Evolutionary conservation across 2,329 filamentous ascomycete species (phyloP), one percentile per base, ranked within the genome.

Genomic region (Graphilbum fragrans): DNA sequence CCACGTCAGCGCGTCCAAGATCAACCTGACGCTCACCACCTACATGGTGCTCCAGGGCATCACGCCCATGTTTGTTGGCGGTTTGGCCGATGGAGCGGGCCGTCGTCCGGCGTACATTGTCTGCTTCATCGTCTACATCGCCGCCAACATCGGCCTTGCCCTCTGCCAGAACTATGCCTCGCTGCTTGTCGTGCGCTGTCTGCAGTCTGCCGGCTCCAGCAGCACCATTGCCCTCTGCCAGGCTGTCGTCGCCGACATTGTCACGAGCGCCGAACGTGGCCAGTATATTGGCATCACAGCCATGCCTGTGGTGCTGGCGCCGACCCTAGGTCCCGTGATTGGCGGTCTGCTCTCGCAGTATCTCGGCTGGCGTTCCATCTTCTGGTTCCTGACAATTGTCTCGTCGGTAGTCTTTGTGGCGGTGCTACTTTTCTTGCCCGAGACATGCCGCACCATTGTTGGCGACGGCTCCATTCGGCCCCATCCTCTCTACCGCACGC

Each of bases 211-310:
- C 1, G 75, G 77, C 0, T 74, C 68, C 29, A 73, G 69, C 45
- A 72, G 70, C 3, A 80, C 77, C 0, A 62, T 81, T 10, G 69
- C 78, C 0, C 59, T 84, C 4, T 61, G 60, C 35, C 58, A 55
- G 27, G 79, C 70, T 0, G 70, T 83, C 0, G 68, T 83, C 2
- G 74, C 73, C 0, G 80, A 85, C 52, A 62, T 82, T 11, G 65
- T 72, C 10, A 80, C 74, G 0, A 70, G 70, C 2, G 69, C 70
- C 1, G 77, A 84, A 53, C 63, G 80, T 46, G 76, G 76, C 3
- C 60, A 66, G 32, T 76, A 76, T 49, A 67, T 80, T 42, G 74
- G 66, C 37, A 66, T 67, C 50, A 71, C 64, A 23, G 63, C 62
- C 27, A 56, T 65, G 21, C 69, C 65, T 3, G 52, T 58, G 0